Base-by-base conservation (phyloP, 176 grass and related monocot genomes). In the Saccharum officinarum region DNA sequence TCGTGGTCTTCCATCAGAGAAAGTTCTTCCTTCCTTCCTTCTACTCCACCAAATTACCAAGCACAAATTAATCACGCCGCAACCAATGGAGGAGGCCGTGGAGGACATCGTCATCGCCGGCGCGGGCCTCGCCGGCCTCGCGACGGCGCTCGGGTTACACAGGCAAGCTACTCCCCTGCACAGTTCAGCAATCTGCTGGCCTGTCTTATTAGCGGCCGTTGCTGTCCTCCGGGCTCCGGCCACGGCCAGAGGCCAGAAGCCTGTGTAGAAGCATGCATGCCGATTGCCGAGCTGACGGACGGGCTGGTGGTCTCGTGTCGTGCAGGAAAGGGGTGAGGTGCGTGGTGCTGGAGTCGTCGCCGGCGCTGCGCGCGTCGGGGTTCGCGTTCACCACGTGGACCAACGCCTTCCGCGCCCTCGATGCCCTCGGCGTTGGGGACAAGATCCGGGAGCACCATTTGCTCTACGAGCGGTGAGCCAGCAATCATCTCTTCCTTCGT, bases 291-390 rank as follows among this genome's bases (percentile, higher is more conserved):
- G 57, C 17, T 76, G 69, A 34, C 16, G 25, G 26, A 20, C 25
- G 49, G 13, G 12, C 26, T 34, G 40, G 15, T 8, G 28, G 37
- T 38, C 37, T 38, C 11, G 38, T 13, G 47, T 50, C 1, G 7
- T 60, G 31, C 90, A 97, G 95, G 92, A 83, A 87, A 72, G 95
- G 92, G 59, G 69, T 98, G 61, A 65, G 90, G 71, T 79, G 95
- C 83, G 1, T 98, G 77, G 92, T 98, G 77, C 81, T 98, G 89
- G 95, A 98, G 76, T 95, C 95, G 57, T 95, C 87, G 72, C 40
- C 79, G 75, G 68, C 80, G 59, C 84, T 98, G 69, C 86, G 95
- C 13, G 73, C 95, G 45, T 83, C 91, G 7, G 91, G 95, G 60
- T 95, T 83, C 61, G 91, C 87, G 1, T 72, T 98, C 66, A 86